These are phyloP conservation scores for Vitis labrusca DNA, from an alignment of 164 flowering plant genomes.

Conservation along the genomic window DNA sequence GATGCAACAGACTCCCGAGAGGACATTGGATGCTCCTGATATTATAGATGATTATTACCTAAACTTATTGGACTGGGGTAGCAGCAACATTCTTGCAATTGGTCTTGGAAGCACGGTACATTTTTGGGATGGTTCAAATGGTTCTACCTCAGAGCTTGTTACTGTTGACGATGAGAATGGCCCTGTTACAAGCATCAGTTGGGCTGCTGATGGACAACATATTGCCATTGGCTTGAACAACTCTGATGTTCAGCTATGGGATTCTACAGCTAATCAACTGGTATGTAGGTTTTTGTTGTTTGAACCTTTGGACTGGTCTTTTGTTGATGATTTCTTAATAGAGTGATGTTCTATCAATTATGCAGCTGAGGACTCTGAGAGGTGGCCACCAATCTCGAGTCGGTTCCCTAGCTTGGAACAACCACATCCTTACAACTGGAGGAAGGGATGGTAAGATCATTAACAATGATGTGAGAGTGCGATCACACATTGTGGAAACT, in stretches of 20 bases:
- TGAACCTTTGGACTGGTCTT: neutral
- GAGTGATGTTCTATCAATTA: neutral
- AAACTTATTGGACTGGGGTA: slow-evolving; percentile 34
- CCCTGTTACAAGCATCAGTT: slow-evolving; percentile 31
- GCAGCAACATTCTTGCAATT: slow-evolving; percentile 25
- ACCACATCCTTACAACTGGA: slow-evolving; percentile 32
- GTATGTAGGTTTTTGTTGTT: slow-evolving; percentile 1
- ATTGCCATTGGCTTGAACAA: slow-evolving; percentile 33
- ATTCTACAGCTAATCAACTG: slow-evolving; percentile 17
- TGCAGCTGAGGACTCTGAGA: slow-evolving; percentile 27
- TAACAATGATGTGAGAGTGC: slow-evolving; percentile 29
- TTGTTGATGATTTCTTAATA: neutral
- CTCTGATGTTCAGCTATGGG: slow-evolving; percentile 33
- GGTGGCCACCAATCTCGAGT: slow-evolving; percentile 25
- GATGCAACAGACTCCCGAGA: slow-evolving; percentile 18
- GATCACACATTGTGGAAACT: slow-evolving; percentile 28
- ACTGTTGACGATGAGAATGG: slow-evolving; percentile 27
- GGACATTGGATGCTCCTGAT: slow-evolving; percentile 35
- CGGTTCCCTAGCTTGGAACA: slow-evolving; percentile 27
- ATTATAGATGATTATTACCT: slow-evolving; percentile 32
- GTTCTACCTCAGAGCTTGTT: slow-evolving; percentile 32
- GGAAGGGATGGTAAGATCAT: slow-evolving; percentile 29
- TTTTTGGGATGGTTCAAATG: slow-evolving; percentile 29
- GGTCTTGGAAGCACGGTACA: slow-evolving; percentile 29
- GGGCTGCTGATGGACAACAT: slow-evolving; percentile 37